These are phyloP conservation scores for Solanum hybrid DNA, from an alignment of 305 asterid genomes.

Conservation along the genomic window DNA sequence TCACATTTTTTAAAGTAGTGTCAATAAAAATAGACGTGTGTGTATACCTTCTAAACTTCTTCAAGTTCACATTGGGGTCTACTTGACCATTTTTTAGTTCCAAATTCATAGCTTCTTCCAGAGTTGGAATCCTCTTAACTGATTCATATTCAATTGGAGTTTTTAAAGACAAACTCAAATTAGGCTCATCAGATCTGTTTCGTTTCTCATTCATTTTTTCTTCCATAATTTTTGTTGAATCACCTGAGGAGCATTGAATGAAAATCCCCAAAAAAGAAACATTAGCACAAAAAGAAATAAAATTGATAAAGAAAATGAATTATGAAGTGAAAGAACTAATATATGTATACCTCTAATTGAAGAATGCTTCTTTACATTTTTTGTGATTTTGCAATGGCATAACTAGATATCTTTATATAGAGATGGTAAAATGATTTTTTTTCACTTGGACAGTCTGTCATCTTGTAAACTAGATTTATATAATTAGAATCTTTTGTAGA, in stretches of 20 bases:
- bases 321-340: no score
- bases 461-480: no score
- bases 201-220: not conserved
- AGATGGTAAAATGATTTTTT: no score
- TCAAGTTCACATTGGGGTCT: constrained; percentile 8
- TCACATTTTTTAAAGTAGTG: not conserved
- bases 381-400: no score
- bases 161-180: not conserved
- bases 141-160: not conserved
- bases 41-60: constrained; percentile 18
- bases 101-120: constrained; percentile 22
- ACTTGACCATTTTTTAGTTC: constrained; percentile 18
- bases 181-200: not conserved
- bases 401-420: no score
- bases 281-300: no score
- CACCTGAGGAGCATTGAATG: not conserved
- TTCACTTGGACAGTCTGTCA: no score
- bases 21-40: not conserved
- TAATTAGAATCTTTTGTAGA: no score
- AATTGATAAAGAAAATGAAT: no score
- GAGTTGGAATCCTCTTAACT: not conserved
- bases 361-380: no score
- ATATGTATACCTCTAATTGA: no score
- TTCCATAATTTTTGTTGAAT: not conserved
- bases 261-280: no score